These are phyloP conservation scores for Phalaenopsis equestris DNA, from an alignment of 106 monocot genomes.

Conservation along the genomic window DNA sequence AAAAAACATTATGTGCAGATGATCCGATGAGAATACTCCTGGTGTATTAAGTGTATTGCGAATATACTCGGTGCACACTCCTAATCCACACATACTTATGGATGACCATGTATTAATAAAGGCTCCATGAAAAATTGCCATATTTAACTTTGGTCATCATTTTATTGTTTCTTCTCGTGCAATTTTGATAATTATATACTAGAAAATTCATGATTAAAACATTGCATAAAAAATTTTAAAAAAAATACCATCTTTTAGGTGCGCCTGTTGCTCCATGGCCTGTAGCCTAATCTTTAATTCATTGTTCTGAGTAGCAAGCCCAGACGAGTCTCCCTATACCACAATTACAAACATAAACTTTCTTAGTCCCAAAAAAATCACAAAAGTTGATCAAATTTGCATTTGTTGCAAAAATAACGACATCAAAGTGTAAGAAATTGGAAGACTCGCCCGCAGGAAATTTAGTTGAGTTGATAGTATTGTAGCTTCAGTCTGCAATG, in stretches of 20 bases:
- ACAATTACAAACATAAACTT: not conserved
- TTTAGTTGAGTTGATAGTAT: constrained; percentile 70
- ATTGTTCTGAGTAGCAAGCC: constrained; percentile 66
- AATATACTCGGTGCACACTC: no score
- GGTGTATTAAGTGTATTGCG: no score
- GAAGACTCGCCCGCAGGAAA: constrained; percentile 40
- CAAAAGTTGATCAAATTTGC: not conserved
- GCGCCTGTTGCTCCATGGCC: constrained; percentile 87
- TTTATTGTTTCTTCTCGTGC: no score
- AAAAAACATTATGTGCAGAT: no score
- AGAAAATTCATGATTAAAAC: no score
- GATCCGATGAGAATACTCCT: no score
- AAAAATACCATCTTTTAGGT: constrained; percentile 63
- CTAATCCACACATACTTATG: no score
- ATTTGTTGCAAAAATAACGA: not conserved
- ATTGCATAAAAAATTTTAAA: not conserved
- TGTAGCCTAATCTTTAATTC: constrained; percentile 73
- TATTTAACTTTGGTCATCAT: no score
- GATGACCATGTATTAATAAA: no score
- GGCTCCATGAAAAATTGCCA: no score
- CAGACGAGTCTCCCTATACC: constrained; percentile 54
- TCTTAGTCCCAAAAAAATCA: not conserved
- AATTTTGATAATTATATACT: no score
- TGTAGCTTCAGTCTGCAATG: constrained; percentile 68
- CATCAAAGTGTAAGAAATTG: not conserved